phyloP scores from a whole-genome alignment of 257 asterid species.

The Solanum ossicruentum region DNA sequence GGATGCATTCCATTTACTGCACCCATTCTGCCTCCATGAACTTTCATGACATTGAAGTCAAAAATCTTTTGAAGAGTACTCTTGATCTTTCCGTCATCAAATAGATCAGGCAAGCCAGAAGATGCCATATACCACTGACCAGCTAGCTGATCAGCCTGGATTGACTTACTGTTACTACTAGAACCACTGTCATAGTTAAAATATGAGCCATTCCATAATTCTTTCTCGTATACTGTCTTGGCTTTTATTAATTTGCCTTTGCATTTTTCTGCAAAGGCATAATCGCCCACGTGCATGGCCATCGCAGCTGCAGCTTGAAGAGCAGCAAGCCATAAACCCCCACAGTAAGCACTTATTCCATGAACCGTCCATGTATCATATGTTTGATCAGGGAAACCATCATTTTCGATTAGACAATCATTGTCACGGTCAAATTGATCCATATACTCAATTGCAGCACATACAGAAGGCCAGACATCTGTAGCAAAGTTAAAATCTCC shows the following conservation, averaged over 20 bases:
- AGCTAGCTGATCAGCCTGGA: constrained; percentile 91
- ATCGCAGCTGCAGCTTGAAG: constrained; percentile 91
- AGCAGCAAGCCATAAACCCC: constrained; percentile 94
- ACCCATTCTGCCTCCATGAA: constrained; percentile 80
- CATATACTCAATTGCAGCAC: constrained; percentile 97
- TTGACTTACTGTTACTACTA: constrained; percentile 83
- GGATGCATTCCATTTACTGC: constrained; percentile 99
- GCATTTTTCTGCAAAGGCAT: constrained; percentile 65
- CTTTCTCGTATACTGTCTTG: constrained; percentile 53
- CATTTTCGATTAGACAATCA: constrained; percentile 83
- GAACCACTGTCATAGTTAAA: constrained; percentile 93
- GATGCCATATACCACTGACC: constrained; percentile 98
- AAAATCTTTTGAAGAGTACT: constrained; percentile 75
- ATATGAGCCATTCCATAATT: constrained; percentile 88
- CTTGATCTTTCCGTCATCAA: constrained; percentile 48
- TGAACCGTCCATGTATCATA: constrained; percentile 97
- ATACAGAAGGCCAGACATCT: constrained; percentile 90
- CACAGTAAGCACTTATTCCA: constrained; percentile 91
- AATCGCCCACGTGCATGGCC: constrained; percentile 83
- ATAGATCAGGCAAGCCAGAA: constrained; percentile 86
- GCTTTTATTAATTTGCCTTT: constrained; percentile 51
- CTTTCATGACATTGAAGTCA: constrained; percentile 85
- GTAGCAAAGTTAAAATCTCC: constrained; percentile 74
- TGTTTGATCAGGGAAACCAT: constrained; percentile 96
- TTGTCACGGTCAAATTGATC: constrained; percentile 85